Percentiles rank a stretch among this genome's conserved stretches.
phyloP scores from a whole-genome alignment of 2,329 filamentous ascomycete genomes.

The Fusarium torreyae region DNA sequence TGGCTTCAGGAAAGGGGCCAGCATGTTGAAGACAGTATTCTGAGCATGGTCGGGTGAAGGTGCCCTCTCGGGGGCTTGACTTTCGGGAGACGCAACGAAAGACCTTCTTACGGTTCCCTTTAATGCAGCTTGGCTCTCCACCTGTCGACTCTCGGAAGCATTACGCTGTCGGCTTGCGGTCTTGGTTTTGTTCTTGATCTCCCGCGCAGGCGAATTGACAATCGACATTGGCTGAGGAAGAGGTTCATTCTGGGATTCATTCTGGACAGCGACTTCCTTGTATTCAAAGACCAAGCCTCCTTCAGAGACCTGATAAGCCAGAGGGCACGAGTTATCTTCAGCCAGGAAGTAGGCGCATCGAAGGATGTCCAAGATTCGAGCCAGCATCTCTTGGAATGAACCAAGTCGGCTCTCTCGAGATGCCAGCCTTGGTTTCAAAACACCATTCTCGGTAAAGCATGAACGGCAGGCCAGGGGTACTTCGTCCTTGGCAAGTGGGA shows the following conservation, averaged over 20 bases:
- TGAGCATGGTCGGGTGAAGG: constrained; percentile 53
- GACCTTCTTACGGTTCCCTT: constrained; percentile 14
- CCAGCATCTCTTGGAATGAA: constrained; percentile 58
- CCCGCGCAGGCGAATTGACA: constrained; percentile 30
- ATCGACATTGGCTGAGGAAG: constrained; percentile 33
- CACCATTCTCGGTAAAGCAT: constrained; percentile 54
- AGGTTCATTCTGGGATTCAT: constrained; percentile 1
- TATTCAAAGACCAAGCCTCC: constrained; percentile 55
- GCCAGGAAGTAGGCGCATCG: constrained; percentile 65
- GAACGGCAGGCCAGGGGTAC: constrained; percentile 60
- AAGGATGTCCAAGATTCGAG: constrained; percentile 65
- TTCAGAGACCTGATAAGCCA: constrained; percentile 52
- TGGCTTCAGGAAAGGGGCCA: constrained; percentile 65
- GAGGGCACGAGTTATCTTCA: constrained; percentile 58
- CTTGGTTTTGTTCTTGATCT: constrained; percentile 23
- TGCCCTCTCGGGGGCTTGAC: constrained; percentile 21
- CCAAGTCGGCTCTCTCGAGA: constrained; percentile 52
- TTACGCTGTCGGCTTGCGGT: constrained; percentile 26
- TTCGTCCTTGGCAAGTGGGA: constrained; percentile 57
- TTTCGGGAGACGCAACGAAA: constrained; percentile 23
- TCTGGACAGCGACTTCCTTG: constrained; percentile 29
- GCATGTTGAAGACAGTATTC: constrained; percentile 61
- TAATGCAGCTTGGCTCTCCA: constrained; percentile 14
- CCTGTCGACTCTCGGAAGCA: constrained; percentile 21
- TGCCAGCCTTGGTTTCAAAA: constrained; percentile 59